Evolutionary conservation across 2,329 filamentous ascomycete species (phyloP).

Genomic region (Diatrype stigma): DNA sequence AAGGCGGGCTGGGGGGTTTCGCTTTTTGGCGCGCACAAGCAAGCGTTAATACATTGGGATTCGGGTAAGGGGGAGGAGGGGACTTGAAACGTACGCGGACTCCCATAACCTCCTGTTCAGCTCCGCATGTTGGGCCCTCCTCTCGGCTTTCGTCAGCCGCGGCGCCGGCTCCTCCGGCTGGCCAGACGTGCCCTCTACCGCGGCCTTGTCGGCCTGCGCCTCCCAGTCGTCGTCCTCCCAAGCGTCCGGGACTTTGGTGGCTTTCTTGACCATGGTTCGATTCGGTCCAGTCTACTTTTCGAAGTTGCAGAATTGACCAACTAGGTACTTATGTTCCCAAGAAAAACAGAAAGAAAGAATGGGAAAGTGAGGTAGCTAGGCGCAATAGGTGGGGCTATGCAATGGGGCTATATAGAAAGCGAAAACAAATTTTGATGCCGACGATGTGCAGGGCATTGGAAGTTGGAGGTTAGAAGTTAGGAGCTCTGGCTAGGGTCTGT

Average conservation of each 20-base stretch:
- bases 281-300: conserved; percentile 19
- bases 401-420: no score
- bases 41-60: neutral
- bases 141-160: conserved; percentile 67
- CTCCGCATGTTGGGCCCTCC: conserved; percentile 74
- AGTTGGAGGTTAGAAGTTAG: no score
- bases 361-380: no score
- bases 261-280: conserved; percentile 41
- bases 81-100: conserved; percentile 67
- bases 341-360: no score
- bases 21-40: conserved; percentile 37
- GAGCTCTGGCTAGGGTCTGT: no score
- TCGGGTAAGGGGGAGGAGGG: no score
- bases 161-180: conserved; percentile 33
- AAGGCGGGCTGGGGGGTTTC: conserved; percentile 67
- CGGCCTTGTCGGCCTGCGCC: conserved; percentile 60
- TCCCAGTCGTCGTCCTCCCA: conserved; percentile 93
- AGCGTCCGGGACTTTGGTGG: conserved; percentile 59
- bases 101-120: conserved; percentile 85
- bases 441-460: no score
- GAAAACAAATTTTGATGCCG: no score
- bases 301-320: no score
- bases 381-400: no score
- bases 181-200: conserved; percentile 30
- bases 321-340: no score